These are phyloP conservation scores for Lomentospora prolificans DNA, from an alignment of 2,329 filamentous ascomycete genomes.

Conservation along the genomic window DNA sequence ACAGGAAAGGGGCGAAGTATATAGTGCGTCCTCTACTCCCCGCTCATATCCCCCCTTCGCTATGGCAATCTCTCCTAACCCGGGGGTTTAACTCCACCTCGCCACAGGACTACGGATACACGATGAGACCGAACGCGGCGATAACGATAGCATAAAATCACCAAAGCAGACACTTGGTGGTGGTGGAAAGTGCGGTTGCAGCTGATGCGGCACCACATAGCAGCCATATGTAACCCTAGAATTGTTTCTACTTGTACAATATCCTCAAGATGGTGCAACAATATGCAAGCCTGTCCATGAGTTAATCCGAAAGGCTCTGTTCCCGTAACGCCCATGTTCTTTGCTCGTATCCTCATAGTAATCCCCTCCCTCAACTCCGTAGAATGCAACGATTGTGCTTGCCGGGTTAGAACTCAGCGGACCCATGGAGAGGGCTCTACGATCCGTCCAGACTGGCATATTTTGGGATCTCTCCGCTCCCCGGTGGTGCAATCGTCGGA, in stretches of 20 bases:
- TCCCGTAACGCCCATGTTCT: neutral
- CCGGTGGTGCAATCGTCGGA: conserved; percentile 67
- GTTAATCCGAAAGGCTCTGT: neutral
- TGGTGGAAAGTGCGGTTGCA: conserved; percentile 10
- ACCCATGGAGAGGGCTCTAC: too few species aligned
- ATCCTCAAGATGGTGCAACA: neutral
- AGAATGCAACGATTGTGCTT: neutral
- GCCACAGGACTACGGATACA: conserved; percentile 73
- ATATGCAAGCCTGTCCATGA: neutral
- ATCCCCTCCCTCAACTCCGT: neutral
- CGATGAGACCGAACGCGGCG: conserved; percentile 78
- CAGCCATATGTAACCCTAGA: too few species aligned
- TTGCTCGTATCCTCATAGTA: neutral
- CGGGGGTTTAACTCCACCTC: conserved; percentile 6
- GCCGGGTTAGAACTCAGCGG: too few species aligned
- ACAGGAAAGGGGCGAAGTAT: conserved; percentile 39
- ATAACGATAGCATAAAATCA: conserved; percentile 78
- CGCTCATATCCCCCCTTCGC: conserved; percentile 2
- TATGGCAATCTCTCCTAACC: conserved; percentile 3
- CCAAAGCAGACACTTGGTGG: conserved; percentile 4
- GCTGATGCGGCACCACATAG: too few species aligned
- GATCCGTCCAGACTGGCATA: conserved; percentile 83
- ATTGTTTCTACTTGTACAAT: neutral
- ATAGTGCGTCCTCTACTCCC: conserved; percentile 38
- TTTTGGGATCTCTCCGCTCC: conserved; percentile 59